These are phyloP conservation scores for Paraleonurus japonicus DNA, from an alignment of 257 asterid species.

Conservation along the genomic window DNA sequence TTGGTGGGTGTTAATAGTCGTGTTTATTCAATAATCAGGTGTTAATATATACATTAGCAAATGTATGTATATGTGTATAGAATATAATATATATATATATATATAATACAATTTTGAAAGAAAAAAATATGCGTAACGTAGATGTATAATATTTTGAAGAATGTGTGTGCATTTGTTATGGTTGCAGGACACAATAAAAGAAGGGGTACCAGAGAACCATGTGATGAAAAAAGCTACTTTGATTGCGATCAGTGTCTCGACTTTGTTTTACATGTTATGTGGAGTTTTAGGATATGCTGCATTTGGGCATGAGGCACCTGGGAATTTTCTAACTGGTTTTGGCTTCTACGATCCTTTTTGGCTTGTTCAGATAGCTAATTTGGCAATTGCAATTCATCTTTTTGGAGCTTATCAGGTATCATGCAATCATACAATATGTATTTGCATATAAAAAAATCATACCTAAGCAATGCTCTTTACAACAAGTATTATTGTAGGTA, in stretches of 20 bases:
- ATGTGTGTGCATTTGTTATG: neutral
- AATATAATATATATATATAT: too few relatives aligned
- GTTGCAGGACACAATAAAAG: constrained; percentile 58
- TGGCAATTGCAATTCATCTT: constrained; percentile 63
- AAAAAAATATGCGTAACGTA: neutral
- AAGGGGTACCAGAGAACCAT: constrained; percentile 44
- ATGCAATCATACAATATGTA: neutral
- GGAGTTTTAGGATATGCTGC: constrained; percentile 72
- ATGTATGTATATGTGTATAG: too few relatives aligned
- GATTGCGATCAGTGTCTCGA: constrained; percentile 40
- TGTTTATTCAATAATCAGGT: too few relatives aligned
- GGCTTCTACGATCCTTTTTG: constrained; percentile 80
- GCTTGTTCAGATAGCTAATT: constrained; percentile 58
- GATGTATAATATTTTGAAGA: neutral
- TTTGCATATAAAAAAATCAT: too few relatives aligned
- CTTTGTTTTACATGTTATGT: constrained; percentile 53
- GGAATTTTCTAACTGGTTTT: constrained; percentile 71
- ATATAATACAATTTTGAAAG: too few relatives aligned
- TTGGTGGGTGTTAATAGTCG: too few relatives aligned
- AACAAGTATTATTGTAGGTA: constrained; percentile 31
- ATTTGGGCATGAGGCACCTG: constrained; percentile 71
- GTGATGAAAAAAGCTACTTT: constrained; percentile 57
- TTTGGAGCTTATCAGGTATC: constrained; percentile 71
- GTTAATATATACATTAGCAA: too few relatives aligned
- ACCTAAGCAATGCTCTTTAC: too few relatives aligned